Evolutionary conservation across 2,329 filamentous ascomycete genomes (phyloP).

Genomic region (Cercospora brassicicola): DNA sequence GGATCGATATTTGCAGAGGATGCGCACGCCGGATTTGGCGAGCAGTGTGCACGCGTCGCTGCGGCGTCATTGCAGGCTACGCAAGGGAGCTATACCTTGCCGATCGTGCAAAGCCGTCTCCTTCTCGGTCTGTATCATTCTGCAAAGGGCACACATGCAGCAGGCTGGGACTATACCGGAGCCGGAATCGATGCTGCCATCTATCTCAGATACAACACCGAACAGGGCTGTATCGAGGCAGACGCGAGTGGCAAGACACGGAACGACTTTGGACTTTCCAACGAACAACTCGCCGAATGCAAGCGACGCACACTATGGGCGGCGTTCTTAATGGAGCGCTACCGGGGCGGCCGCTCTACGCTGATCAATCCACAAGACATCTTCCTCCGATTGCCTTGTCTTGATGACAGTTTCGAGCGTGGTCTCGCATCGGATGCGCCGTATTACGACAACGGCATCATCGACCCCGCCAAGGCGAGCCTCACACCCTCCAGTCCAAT

Average conservation of each 20-base stretch:
- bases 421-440: conserved; percentile 60
- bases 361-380: conserved; percentile 65
- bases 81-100: conserved; percentile 57
- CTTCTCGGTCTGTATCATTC: conserved; percentile 67
- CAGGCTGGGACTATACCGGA: conserved; percentile 65
- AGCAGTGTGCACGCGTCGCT: conserved; percentile 56
- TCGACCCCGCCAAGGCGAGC: conserved; percentile 39
- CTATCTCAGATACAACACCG: conserved; percentile 59
- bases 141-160: conserved; percentile 58
- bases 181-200: conserved; percentile 61
- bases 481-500: conserved; percentile 43
- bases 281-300: conserved; percentile 59
- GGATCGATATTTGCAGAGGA: conserved; percentile 58
- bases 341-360: conserved; percentile 53
- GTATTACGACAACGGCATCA: conserved; percentile 58
- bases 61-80: conserved; percentile 57
- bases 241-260: conserved; percentile 13
- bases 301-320: conserved; percentile 72
- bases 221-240: conserved; percentile 46
- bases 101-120: conserved; percentile 67
- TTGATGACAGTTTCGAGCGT: conserved; percentile 61
- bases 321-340: conserved; percentile 67
- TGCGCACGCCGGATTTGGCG: conserved; percentile 44
- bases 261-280: conserved; percentile 33
- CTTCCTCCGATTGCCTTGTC: conserved; percentile 65